Percentiles rank a stretch among this genome's conserved stretches.
Conservation (phyloP, 768 basidiomycete genomes). For the Auricularia cornea region DNA sequence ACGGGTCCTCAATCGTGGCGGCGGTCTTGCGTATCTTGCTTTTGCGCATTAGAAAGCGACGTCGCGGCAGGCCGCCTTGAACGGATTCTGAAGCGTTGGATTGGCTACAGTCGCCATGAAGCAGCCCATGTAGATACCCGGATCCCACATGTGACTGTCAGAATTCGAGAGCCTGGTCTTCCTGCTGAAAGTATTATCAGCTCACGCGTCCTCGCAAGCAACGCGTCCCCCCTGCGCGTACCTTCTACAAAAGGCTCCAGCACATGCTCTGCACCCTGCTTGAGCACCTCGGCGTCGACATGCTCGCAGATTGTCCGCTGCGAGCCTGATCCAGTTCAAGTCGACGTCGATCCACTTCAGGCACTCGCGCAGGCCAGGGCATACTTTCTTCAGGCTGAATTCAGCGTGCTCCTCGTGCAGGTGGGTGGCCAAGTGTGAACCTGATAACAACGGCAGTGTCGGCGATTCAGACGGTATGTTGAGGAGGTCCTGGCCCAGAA, state of each 20-base stretch:
- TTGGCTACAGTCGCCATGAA: slow-evolving; percentile 48
- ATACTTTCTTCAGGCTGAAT: slow-evolving; percentile 61
- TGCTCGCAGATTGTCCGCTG: slow-evolving; percentile 51
- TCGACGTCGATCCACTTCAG: slow-evolving; percentile 25
- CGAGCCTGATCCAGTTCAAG: slow-evolving; percentile 46
- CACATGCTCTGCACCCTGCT: slow-evolving; percentile 48
- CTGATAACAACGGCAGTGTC: slow-evolving; percentile 54
- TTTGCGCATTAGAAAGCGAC: not conserved
- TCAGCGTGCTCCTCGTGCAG: slow-evolving; percentile 75
- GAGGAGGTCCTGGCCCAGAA: slow-evolving; percentile 54
- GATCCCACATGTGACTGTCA: slow-evolving; percentile 34
- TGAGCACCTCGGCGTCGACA: slow-evolving; percentile 39
- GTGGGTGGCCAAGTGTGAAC: slow-evolving; percentile 61
- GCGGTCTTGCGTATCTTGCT: not conserved
- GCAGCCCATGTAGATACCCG: slow-evolving; percentile 26
- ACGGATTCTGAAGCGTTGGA: slow-evolving; percentile 31
- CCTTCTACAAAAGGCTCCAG: slow-evolving; percentile 51
- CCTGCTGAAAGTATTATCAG: no score
- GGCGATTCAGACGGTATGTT: slow-evolving; percentile 53
- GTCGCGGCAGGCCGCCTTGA: not conserved
- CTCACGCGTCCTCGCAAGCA: no score
- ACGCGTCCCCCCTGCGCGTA: no score
- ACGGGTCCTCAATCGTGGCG: not conserved
- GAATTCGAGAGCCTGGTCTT: slow-evolving; percentile 49
- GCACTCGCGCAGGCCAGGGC: slow-evolving; percentile 49